Evolutionary conservation across 148 eudicot species (phyloP).

Genomic region (Suaeda aralocaspica): DNA sequence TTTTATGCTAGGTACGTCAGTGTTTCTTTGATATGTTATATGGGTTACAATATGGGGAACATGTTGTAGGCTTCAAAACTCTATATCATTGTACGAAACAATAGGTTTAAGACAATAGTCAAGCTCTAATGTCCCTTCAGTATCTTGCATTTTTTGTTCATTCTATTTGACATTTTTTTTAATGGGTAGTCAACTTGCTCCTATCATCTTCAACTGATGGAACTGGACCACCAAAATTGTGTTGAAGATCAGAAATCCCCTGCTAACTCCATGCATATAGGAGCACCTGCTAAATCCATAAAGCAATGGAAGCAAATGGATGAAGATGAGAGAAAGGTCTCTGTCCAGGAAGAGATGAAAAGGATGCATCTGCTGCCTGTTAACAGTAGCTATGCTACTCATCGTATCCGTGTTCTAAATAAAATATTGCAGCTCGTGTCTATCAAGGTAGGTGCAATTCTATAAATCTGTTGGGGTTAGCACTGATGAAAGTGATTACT

Average conservation of each 20-base stretch:
- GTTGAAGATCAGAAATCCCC: slow-evolving; percentile 16
- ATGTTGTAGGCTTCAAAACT: neutral
- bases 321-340: slow-evolving; percentile 49
- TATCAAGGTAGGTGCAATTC: slow-evolving; percentile 46
- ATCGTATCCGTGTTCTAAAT: slow-evolving; percentile 70
- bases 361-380: slow-evolving; percentile 65
- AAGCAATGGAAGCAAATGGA: slow-evolving; percentile 39
- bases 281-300: slow-evolving; percentile 20
- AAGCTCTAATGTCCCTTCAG: slow-evolving; percentile 1
- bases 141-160: neutral
- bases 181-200: neutral
- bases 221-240: slow-evolving; percentile 15
- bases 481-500: neutral
- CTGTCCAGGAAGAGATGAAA: slow-evolving; percentile 56
- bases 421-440: slow-evolving; percentile 74
- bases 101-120: neutral
- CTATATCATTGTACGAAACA: neutral
- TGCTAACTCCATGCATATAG: slow-evolving; percentile 20
- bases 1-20: no score
- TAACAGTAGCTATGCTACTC: slow-evolving; percentile 69
- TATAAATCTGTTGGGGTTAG: neutral
- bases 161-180: neutral
- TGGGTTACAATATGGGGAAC: neutral
- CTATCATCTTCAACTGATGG: neutral
- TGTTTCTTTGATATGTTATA: no score